These are phyloP conservation scores for Xylaria acuta DNA, from an alignment of 495 filamentous ascomycete species.

Conservation along the genomic window DNA sequence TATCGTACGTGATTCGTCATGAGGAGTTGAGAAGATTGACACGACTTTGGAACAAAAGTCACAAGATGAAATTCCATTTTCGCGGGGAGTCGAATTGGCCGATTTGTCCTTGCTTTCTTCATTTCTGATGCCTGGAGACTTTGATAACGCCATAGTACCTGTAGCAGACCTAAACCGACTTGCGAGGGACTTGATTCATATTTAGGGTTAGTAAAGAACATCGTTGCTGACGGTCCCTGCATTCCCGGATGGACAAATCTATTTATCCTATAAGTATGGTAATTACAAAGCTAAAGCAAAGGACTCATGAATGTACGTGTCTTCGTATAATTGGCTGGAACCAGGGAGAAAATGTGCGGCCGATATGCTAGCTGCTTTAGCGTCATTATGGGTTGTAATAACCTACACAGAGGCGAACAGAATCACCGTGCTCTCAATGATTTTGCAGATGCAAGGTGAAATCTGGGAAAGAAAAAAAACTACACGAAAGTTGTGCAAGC, in stretches of 20 bases:
- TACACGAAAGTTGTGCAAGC: background rate
- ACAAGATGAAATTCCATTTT: background rate
- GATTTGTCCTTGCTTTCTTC: background rate
- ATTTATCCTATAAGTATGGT: background rate
- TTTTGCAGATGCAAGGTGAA: background rate
- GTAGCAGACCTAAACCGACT: background rate
- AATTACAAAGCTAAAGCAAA: background rate
- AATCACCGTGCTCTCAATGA: background rate
- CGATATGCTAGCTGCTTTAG: conserved; percentile 1
- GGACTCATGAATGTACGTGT: background rate
- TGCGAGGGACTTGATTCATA: background rate
- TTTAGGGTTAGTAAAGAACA: background rate
- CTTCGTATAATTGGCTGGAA: conserved; percentile 1
- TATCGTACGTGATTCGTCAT: background rate
- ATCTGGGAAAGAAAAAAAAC: background rate
- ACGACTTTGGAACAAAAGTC: conserved; percentile 9
- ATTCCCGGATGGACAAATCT: background rate
- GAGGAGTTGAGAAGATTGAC: background rate
- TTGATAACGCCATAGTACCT: background rate
- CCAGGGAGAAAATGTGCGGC: background rate
- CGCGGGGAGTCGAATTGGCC: background rate
- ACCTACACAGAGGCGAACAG: background rate
- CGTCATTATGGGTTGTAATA: background rate
- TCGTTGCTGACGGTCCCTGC: background rate
- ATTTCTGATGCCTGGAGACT: background rate